Percentiles rank a stretch among this genome's conserved stretches.
Evolutionary conservation across 108 stramenopile species (phyloP).

Genomic region (Epithemia pelagica): DNA sequence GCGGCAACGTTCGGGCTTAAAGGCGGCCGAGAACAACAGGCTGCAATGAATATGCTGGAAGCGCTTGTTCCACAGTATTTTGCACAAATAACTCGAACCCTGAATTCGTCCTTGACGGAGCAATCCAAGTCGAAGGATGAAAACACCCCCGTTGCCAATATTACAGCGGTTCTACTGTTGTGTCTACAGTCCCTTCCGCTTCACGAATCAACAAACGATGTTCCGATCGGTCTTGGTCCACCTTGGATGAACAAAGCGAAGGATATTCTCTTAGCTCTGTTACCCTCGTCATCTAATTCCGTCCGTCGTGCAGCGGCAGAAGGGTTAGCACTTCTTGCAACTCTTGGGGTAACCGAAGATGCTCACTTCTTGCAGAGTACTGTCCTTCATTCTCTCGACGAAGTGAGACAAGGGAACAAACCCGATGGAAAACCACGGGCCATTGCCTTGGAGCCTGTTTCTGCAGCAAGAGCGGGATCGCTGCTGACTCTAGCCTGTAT

Average conservation of each 20-base stretch:
- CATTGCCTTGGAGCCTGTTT: constrained; percentile 36
- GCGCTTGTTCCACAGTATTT: constrained; percentile 12
- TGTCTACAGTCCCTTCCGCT: constrained; percentile 73
- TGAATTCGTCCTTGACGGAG: constrained; percentile 37
- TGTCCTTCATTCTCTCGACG: constrained; percentile 73
- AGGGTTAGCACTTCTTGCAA: constrained; percentile 66
- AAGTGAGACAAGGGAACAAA: constrained; percentile 58
- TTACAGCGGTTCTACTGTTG: constrained; percentile 59
- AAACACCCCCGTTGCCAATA: constrained; percentile 44
- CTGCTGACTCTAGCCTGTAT: constrained; percentile 71
- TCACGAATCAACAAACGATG: constrained; percentile 66
- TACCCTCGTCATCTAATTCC: constrained; percentile 46
- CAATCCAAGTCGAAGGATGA: constrained; percentile 50
- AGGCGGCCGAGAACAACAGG: constrained; percentile 66
- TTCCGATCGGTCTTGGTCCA: constrained; percentile 66
- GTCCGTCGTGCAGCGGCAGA: constrained; percentile 77
- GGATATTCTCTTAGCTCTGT: constrained; percentile 51
- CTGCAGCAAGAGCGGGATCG: constrained; percentile 59
- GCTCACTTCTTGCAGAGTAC: constrained; percentile 73
- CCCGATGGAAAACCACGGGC: constrained; percentile 34
- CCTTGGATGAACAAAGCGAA: constrained; percentile 84
- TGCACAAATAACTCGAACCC: constrained; percentile 14
- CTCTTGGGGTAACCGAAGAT: constrained; percentile 73
- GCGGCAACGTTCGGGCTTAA: constrained; percentile 81
- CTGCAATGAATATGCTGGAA: constrained; percentile 63